These are phyloP conservation scores for Penicillium desertorum DNA, from an alignment of 495 filamentous ascomycete genomes.

Conservation along the genomic window DNA sequence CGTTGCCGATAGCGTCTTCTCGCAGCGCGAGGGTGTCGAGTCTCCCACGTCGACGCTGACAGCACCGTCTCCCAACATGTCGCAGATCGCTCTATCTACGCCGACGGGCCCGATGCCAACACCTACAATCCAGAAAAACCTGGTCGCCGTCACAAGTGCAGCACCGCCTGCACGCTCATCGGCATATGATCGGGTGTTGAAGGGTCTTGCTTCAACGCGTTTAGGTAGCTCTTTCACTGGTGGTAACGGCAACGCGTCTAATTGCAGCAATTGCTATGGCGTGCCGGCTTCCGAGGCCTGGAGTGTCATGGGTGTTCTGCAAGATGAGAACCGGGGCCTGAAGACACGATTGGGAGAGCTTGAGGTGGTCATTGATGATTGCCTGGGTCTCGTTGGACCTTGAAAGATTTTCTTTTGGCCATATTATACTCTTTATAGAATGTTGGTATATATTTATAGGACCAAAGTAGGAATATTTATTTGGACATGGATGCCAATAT, in stretches of 20 bases:
- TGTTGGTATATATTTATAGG: constrained; percentile 5
- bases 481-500: not conserved
- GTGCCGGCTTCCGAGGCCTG: constrained; percentile 64
- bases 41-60: constrained; percentile 52
- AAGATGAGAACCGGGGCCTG: constrained; percentile 70
- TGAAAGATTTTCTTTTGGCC: constrained; percentile 17
- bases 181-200: constrained; percentile 44
- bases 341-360: constrained; percentile 66
- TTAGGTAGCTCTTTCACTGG: constrained; percentile 35
- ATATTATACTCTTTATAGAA: constrained; percentile 17
- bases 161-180: constrained; percentile 35
- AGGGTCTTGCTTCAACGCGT: constrained; percentile 40
- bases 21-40: constrained; percentile 52
- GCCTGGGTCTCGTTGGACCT: constrained; percentile 61
- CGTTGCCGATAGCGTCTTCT: constrained; percentile 62
- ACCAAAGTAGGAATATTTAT: not conserved
- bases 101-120: constrained; percentile 26
- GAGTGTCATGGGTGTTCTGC: constrained; percentile 66
- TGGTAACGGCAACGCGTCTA: constrained; percentile 33
- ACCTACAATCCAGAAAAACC: constrained; percentile 28
- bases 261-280: constrained; percentile 61
- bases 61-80: constrained; percentile 40
- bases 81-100: constrained; percentile 37
- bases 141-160: constrained; percentile 19
- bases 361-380: constrained; percentile 69